These are phyloP conservation scores for Priceomyces castillae DNA, from an alignment of 805 yeast genomes.

Conservation along the genomic window DNA sequence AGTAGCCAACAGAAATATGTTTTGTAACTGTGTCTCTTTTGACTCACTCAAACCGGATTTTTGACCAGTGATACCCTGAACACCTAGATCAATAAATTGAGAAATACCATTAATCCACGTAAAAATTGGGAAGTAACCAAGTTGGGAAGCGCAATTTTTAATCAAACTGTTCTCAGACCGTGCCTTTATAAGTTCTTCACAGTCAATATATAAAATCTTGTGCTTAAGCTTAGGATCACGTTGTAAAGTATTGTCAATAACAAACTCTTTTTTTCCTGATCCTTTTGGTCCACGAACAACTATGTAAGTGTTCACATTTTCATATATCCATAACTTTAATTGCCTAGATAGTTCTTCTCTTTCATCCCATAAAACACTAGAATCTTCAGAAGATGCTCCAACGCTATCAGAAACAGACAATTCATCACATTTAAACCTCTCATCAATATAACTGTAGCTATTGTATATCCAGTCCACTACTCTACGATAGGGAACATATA, in stretches of 20 bases:
- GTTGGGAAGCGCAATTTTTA: constrained; percentile 62
- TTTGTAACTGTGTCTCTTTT: constrained; percentile 76
- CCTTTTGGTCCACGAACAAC: constrained; percentile 92
- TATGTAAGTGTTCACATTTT: constrained; percentile 87
- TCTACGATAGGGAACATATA: constrained; percentile 27
- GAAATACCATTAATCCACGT: constrained; percentile 87
- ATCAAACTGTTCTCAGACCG: constrained; percentile 71
- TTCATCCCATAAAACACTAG: constrained; percentile 62
- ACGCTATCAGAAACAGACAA: constrained; percentile 5
- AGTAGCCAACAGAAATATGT: constrained; percentile 69
- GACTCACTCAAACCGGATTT: constrained; percentile 86
- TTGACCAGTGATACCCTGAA: constrained; percentile 91
- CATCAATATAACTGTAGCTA: constrained; percentile 38
- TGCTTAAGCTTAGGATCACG: constrained; percentile 41
- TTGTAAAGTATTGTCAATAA: constrained; percentile 61
- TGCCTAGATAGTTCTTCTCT: constrained; percentile 66
- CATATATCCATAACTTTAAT: constrained; percentile 75
- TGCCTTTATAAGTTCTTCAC: constrained; percentile 70
- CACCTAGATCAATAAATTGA: constrained; percentile 75
- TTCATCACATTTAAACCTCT: constrained; percentile 13
- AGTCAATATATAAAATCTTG: constrained; percentile 69
- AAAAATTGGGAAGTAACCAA: constrained; percentile 92
- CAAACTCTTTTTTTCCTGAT: constrained; percentile 84
- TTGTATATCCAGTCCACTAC: constrained; percentile 25
- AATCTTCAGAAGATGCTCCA: constrained; percentile 21